Evolutionary conservation across 2,329 filamentous ascomycete species (phyloP), one percentile per base, ranked within the genome.

Genomic region (Cercospora sp.): DNA sequence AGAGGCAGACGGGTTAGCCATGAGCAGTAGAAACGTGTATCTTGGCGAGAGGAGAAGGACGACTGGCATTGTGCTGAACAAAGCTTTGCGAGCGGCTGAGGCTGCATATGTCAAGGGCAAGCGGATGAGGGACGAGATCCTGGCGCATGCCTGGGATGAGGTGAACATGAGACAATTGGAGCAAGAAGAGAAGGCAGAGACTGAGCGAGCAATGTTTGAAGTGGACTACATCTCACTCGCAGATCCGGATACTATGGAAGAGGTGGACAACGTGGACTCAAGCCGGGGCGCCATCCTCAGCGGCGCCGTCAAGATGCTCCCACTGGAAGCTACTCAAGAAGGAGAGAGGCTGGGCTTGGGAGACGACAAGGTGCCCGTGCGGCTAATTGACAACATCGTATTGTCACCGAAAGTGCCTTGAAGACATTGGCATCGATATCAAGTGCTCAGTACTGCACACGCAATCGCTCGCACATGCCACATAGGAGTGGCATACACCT

Each of bases 21-120:
- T 97, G 80, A 97, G 94, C 78, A 97, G 93, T 36, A 86, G 95
- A 64, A 99, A 99, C 78, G 92, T 97, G 7, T 98, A 97, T 78
- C 87, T 99, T 3, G 95, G 94, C 1, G 79, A 86, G 18, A 85
- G 93, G 60, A 85, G 95, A 71, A 87, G 94, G 28, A 82, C 82
- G 3, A 87, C 91, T 12, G 93, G 91, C 0, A 87, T 90, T 0
- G 90, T 95, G 1, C 83, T 99, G 20, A 87, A 85, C 57, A 85
- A 85, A 36, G 89, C 92, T 0, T 80, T 99, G 30, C 84, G 82
- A 65, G 88, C 89, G 2, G 93, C 93, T 0, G 91, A 94, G 76
- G 81, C 82, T 8, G 84, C 85, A 31, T 96, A 94, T 75, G 75
- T 80, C 1, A 79, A 80, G 5, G 86, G 84, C 1, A 84, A 84